Evolutionary conservation across 805 yeast genomes (phyloP), one percentile per base, ranked within the genome.

Genomic region (Monosporozyma servazzii): DNA sequence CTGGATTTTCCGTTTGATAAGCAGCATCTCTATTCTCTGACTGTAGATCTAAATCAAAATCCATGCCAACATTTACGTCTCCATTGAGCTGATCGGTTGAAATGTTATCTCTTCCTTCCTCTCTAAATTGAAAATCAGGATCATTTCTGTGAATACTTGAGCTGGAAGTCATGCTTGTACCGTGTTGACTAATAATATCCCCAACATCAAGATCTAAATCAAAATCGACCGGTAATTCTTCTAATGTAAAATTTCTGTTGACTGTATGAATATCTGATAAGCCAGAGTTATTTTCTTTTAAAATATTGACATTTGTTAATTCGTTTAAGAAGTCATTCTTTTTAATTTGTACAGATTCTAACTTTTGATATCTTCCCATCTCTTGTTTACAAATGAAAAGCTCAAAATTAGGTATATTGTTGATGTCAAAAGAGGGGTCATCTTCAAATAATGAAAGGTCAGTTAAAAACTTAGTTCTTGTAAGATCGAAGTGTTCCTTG

Each of bases 131-230:
- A 21, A 51, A 41, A 9, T 37, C 42, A n/a, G 43, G 43, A 31
- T 15, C 20, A 5, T 11, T 13, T 10, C 20, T 50, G 30, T 49
- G 45, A 5, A 54, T 48, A 20, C 47, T 52, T 15, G 56, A 48
- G 31, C 40, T 49, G 2, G 60, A 47, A 5, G 48, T 49, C 11
- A 45, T 47, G 1, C 54, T 49, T 2, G 65, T 57, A 7, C 66
- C 67, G 7, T 58, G 62, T 27, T 58, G 65, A 46, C 64, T 60
- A 25, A 59, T 51, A 18, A 60, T 51, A 23, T 66, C 69, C 40
- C 62, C 67, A 41, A 63, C 52, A 25, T 61, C 65, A 17, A 66
- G 49, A 48, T 63, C 55, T 31, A 66, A 60, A 44, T 63, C 66
- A 3, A 63, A 51, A 51, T 66, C 69, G 11, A 64, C 47, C 2